Conservation (phyloP, 768 basidiomycete species). For the Suillus plorans region DNA sequence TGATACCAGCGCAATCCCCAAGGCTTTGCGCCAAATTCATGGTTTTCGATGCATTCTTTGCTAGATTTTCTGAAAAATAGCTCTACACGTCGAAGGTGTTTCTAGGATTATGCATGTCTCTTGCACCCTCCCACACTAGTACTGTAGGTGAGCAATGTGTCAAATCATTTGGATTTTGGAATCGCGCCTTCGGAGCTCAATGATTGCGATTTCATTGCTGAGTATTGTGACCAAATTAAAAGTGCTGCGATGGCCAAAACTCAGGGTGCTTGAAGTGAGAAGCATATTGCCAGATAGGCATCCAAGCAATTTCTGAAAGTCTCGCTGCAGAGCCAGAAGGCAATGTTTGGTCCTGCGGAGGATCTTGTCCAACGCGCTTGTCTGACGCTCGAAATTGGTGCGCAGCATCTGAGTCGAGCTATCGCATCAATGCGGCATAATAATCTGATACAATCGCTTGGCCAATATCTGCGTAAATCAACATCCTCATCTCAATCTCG, state of each 20-base stretch:
- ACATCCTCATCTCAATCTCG: conserved; percentile 2
- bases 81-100: not conserved
- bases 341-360: not conserved
- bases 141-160: not conserved
- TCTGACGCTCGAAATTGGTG: not conserved
- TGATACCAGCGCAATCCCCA: not conserved
- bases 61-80: not conserved
- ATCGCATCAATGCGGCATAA: no score
- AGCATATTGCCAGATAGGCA: not conserved
- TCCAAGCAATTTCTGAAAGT: not conserved
- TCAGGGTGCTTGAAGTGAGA: not conserved
- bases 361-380: not conserved
- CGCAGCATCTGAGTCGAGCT: no score
- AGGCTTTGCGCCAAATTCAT: not conserved
- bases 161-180: not conserved
- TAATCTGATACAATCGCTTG: not conserved
- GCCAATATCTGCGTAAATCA: not conserved
- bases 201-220: not conserved
- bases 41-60: not conserved
- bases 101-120: not conserved
- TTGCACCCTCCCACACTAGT: not conserved
- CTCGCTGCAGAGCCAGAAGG: not conserved
- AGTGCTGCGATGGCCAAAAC: not conserved
- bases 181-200: not conserved
- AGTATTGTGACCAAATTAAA: not conserved